These are phyloP conservation scores for Grigorovia humatica DNA, from an alignment of 805 yeast species.

Conservation along the genomic window DNA sequence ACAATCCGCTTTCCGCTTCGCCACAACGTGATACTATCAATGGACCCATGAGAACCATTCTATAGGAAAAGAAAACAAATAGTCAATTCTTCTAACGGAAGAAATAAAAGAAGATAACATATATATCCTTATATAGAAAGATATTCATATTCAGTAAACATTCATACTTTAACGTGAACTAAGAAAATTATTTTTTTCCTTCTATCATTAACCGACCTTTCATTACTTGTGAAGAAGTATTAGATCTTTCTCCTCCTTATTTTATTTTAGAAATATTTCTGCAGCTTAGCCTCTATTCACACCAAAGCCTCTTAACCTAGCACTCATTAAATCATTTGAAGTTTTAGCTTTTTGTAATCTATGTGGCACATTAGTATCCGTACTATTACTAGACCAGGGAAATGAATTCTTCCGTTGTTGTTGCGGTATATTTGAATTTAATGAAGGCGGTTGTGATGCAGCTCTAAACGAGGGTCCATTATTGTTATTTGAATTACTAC, in stretches of 20 bases:
- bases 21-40: not conserved
- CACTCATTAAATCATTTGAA: conserved; percentile 25
- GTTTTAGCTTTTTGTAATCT: not conserved
- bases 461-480: not conserved
- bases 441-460: not conserved
- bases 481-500: not conserved
- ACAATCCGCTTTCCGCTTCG: not conserved
- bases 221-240: too few species aligned
- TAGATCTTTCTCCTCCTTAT: too few species aligned
- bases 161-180: too few species aligned
- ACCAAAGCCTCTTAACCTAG: conserved; percentile 19
- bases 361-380: not conserved
- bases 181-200: too few species aligned
- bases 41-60: not conserved
- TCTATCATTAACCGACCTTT: too few species aligned
- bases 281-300: conserved; percentile 5
- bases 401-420: not conserved
- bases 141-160: not conserved
- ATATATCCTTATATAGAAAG: not conserved
- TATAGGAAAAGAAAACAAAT: not conserved
- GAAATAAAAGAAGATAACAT: not conserved
- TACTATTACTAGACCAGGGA: not conserved
- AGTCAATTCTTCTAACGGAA: not conserved
- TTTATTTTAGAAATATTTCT: not conserved
- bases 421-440: not conserved